Evolutionary conservation across 2,329 filamentous ascomycete genomes (phyloP), one percentile per base, ranked within the genome.

Genomic region (Claviceps quebecensis): DNA sequence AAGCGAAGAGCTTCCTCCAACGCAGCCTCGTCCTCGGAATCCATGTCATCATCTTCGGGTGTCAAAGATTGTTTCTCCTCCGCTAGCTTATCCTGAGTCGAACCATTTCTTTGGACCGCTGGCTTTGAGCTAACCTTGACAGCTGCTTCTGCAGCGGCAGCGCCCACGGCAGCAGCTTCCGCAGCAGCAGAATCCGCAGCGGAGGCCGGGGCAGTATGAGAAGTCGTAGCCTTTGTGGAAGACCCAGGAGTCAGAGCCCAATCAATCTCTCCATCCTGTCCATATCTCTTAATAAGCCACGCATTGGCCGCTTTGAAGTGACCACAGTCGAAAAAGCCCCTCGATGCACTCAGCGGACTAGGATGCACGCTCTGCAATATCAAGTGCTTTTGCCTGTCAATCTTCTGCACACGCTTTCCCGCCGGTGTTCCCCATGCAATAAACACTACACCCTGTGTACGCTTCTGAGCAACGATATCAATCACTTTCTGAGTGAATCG

Each of bases 401-500:
- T 75, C 58, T 81, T 84, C 43, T 76, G 70, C 22, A 94, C 87
- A 52, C 90, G 74, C 70, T 87, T 86, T 52, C 83, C 85, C 0
- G 93, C 93, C 1, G 88, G 87, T 5, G 74, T 81, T 16, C 93
- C 93, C 93, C 93, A 98, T 0, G 91, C 91, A 67, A 98, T 72
- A 64, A 96, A 98, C 4, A 96, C 93, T 1, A 98, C 91, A 1
- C 93, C 93, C 29, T 76, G 74, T 0, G 78, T 82, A 45, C 89
- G 78, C 58, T 85, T 82, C 62, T 83, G 80, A 0, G 86, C 86
- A 2, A 97, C 87, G 0, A 86, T 77, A 57, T 97, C 89, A 56
- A 98, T 94, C 43, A 93, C 84, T 56, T 82, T 86, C 64, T 96
- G 90, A 19, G 91, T 98, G 64, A 98, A 87, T 45, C 76, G 75